Evolutionary conservation across 2,329 filamentous ascomycete genomes (phyloP).

Genomic region (Boeremia lycopersici): DNA sequence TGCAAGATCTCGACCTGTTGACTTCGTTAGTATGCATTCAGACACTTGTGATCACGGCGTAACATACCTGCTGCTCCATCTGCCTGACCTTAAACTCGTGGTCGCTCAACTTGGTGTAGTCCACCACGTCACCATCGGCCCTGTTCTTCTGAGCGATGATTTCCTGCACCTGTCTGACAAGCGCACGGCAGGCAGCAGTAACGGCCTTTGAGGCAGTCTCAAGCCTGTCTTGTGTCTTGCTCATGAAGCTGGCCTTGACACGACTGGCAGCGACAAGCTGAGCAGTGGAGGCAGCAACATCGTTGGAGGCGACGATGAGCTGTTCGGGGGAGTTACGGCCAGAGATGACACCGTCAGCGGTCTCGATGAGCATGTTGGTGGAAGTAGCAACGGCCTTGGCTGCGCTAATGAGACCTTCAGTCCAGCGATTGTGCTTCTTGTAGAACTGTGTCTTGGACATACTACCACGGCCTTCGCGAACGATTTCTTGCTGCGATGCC

Average conservation of each 20-base stretch:
- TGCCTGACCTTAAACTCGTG: slow-evolving; percentile 99
- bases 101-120: slow-evolving; percentile 84
- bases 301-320: slow-evolving; percentile 95
- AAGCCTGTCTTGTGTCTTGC: slow-evolving; percentile 89
- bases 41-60: background rate
- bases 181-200: slow-evolving; percentile 80
- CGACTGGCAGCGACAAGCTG: slow-evolving; percentile 94
- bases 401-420: slow-evolving; percentile 93
- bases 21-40: slow-evolving; percentile 18
- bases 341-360: slow-evolving; percentile 91
- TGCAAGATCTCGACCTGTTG: slow-evolving; percentile 92
- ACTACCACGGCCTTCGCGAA: slow-evolving; percentile 86
- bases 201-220: slow-evolving; percentile 94
- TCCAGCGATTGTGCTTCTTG: slow-evolving; percentile 99
- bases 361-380: slow-evolving; percentile 97
- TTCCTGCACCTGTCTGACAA: slow-evolving; percentile 91
- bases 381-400: slow-evolving; percentile 94
- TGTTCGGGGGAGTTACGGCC: slow-evolving; percentile 94
- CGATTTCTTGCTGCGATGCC: slow-evolving; percentile 92
- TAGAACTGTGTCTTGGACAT: slow-evolving; percentile 93
- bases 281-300: slow-evolving; percentile 93
- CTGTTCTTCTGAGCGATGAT: slow-evolving; percentile 88
- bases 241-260: slow-evolving; percentile 98
- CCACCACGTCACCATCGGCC: slow-evolving; percentile 78
- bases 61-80: slow-evolving; percentile 97